Evolutionary conservation across 768 basidiomycete genomes (phyloP), one percentile per base, ranked within the genome.

Genomic region (Termitomyces sp.): DNA sequence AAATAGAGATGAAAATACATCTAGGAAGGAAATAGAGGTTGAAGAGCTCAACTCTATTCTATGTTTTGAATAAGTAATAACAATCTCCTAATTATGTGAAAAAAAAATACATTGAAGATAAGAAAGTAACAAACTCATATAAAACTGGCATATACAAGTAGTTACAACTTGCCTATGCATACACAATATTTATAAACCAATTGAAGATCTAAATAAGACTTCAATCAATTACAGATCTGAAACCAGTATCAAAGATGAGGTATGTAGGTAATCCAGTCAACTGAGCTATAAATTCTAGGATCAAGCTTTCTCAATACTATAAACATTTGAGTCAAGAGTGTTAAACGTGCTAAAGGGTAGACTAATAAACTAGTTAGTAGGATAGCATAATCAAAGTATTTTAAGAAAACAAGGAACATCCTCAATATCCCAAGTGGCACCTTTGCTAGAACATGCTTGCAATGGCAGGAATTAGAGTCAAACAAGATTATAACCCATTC

Each of bases 191-290:
- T n/a, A n/a, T n/a, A n/a, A n/a, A n/a, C n/a, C n/a, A n/a, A n/a
- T n/a, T n/a, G n/a, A n/a, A n/a, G n/a, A n/a, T n/a, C n/a, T n/a
- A n/a, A n/a, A n/a, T 1, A 39, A 37, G 18, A 37, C 6, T 2
- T 39, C 6, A 39, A 8, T 39, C 0, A n/a, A n/a, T 39, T 18
- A 1, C n/a, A 39, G 18, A n/a, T n/a, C n/a, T n/a, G n/a, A 15
- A 15, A 36, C 4, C 5, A 22, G 15, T 33, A 51, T 57, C 18
- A 57, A 5, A 57, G 5, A 44, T 57, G 56, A 36, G 56, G 56
- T 51, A 57, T 45, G 22, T 57, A 57, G 0, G 42, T 44, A 46
- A 52, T 33, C 56, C 56, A 57, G 4, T 51, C 33, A 51, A 51
- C 33, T 22, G 50, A 26, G 9, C 8, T 39, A 29, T 36, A 57